Evolutionary conservation across 2,329 filamentous ascomycete genomes (phyloP), one percentile per base, ranked within the genome.

Genomic region (Venturia effusa): DNA sequence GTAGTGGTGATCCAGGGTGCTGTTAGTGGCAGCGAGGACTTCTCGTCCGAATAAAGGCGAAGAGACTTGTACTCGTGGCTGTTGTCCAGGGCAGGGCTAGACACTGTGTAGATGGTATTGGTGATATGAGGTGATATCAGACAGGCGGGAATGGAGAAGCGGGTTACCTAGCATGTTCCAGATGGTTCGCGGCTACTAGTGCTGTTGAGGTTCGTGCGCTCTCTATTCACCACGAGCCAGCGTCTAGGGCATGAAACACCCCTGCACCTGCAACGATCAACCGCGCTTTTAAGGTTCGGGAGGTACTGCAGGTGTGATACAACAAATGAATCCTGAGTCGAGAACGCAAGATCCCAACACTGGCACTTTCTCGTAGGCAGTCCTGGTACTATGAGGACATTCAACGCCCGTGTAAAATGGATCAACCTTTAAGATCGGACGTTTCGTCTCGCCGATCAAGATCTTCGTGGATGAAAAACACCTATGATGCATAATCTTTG

Each of bases 141-240:
- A n/a, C n/a, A n/a, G n/a, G n/a, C n/a, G n/a, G n/a, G n/a, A 57
- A 30, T 57, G 51, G 51, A 57, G 51, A 57, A 57, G n/a, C 32
- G 51, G 51, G 51, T 57, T 57, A 1, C n/a, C n/a, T n/a, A n/a
- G 51, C 51, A n/a, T 32, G 51, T 11, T 57, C n/a, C n/a, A n/a
- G n/a, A n/a, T n/a, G n/a, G n/a, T n/a, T n/a, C n/a, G n/a, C n/a
- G n/a, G n/a, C n/a, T 3, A 17, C 8, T 7, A 34, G 13, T 17
- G 34, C 22, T 17, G 1, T 8, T 34, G 30, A 32, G 51, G 30
- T n/a, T 32, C 51, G 51, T 57, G 51, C 51, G 8, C 51, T 30
- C 51, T 57, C 30, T n/a, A n/a, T 57, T 57, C 51, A 32, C 15
- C 17, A n/a, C 51, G 30, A 55, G 51, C 27, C 27, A 17, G 27